A percentile compares a stretch with the other conserved stretches of the same genome.
Conservation (phyloP, 352 stramenopile species). For the Aphanomyces astaci region DNA sequence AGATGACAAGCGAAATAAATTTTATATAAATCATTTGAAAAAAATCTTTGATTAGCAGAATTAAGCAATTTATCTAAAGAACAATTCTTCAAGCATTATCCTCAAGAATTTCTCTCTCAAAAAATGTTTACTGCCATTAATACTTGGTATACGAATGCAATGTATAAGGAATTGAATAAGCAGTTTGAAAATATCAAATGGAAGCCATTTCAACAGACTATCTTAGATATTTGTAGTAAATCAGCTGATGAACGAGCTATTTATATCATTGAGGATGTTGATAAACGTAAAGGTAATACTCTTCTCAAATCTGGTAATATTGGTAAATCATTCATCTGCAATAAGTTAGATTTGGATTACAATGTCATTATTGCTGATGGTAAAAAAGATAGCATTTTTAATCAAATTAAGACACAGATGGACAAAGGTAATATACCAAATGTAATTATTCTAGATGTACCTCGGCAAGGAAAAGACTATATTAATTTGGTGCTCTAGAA, state of each 20-base stretch:
- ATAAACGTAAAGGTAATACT: slow-evolving; percentile 2
- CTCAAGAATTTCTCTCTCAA: slow-evolving; percentile 10
- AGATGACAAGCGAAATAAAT: slow-evolving; percentile 7
- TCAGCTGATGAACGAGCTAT: slow-evolving; percentile 5
- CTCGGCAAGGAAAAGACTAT: slow-evolving; percentile 7
- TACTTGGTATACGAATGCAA: slow-evolving; percentile 6
- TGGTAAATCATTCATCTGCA: slow-evolving; percentile 1
- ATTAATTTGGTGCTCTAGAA: slow-evolving; percentile 9
- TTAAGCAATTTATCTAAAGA: slow-evolving; percentile 3
- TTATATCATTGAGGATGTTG: slow-evolving; percentile 11
- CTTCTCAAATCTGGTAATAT: slow-evolving; percentile 9
- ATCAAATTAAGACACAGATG: slow-evolving; percentile 13
- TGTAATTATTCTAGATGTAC: slow-evolving; percentile 12
- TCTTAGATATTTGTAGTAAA: slow-evolving; percentile 13
- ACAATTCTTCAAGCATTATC: slow-evolving; percentile 9
- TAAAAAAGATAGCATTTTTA: no score
- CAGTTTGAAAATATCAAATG: slow-evolving; percentile 12
- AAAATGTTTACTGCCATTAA: slow-evolving; percentile 9
- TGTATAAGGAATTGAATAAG: slow-evolving; percentile 6
- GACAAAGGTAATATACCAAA: slow-evolving; percentile 10
- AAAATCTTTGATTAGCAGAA: slow-evolving; percentile 11
- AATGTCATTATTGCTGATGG: slow-evolving; percentile 9
- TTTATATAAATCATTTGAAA: slow-evolving; percentile 8
- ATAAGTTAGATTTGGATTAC: slow-evolving; percentile 10
- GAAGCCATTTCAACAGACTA: slow-evolving; percentile 5